Evolutionary conservation across 2,329 filamentous ascomycete species (phyloP).

Genomic region (Colletotrichum sublineola): DNA sequence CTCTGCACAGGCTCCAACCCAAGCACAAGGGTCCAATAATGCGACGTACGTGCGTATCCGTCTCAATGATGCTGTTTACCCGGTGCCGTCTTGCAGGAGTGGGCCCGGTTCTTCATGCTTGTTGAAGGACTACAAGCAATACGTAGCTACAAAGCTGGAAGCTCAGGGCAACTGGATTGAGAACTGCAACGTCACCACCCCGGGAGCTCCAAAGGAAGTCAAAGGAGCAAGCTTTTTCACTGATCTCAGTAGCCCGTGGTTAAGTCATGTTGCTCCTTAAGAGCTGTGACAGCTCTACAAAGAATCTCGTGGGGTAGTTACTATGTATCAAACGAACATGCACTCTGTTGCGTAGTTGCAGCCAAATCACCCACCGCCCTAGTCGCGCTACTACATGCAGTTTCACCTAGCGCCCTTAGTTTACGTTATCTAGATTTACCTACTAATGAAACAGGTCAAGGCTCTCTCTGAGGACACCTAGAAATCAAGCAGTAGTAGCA

Average conservation of each 20-base stretch:
- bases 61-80: conserved; percentile 74
- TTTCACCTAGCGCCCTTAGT: no score
- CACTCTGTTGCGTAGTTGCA: conserved; percentile 31
- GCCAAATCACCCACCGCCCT: no score
- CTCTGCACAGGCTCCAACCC: conserved; percentile 15
- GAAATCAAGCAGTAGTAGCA: no score
- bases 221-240: conserved; percentile 65
- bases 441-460: no score
- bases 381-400: no score
- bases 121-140: conserved; percentile 59
- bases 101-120: conserved; percentile 69
- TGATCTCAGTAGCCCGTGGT: conserved; percentile 49
- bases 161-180: conserved; percentile 63
- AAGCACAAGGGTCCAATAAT: conserved; percentile 44
- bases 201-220: conserved; percentile 55
- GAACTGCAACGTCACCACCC: conserved; percentile 61
- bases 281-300: background rate
- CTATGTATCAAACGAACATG: background rate
- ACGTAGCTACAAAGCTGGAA: conserved; percentile 60
- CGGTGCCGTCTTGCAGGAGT: conserved; percentile 65
- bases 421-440: no score
- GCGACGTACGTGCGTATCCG: conserved; percentile 67
- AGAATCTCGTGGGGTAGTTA: background rate
- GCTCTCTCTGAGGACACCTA: no score
- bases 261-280: conserved; percentile 30